Conservation (phyloP, 306 rosid genomes). For the Lotus japonicus region DNA sequence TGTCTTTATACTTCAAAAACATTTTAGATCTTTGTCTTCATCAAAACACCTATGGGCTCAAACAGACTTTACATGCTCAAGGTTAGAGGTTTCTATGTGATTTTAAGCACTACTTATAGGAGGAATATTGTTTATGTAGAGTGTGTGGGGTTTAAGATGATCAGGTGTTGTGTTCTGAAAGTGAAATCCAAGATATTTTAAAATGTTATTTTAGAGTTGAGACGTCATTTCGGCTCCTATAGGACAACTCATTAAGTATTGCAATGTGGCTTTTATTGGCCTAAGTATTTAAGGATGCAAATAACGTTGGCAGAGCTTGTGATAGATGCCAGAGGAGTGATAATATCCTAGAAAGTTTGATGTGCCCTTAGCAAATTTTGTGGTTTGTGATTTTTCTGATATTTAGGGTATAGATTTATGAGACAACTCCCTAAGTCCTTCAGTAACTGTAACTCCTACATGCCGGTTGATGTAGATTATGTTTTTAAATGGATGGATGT, state of each 20-base stretch:
- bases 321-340: background rate
- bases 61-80: background rate
- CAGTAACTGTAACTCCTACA: background rate
- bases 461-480: background rate
- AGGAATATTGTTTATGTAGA: background rate
- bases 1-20: too few species aligned
- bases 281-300: background rate
- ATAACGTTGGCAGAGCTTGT: background rate
- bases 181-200: background rate
- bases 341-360: background rate
- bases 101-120: background rate
- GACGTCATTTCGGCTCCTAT: background rate
- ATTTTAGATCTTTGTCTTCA: too few species aligned
- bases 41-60: too few species aligned
- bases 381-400: background rate
- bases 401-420: too few species aligned
- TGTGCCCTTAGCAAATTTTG: background rate
- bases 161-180: background rate
- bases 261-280: background rate
- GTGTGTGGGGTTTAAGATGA: background rate
- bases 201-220: background rate
- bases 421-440: too few species aligned
- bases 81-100: background rate
- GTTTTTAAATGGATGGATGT: background rate
- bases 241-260: background rate